These are phyloP conservation scores for Mesembryanthemum crystallinum DNA, from an alignment of 148 eudicot species.

Conservation along the genomic window DNA sequence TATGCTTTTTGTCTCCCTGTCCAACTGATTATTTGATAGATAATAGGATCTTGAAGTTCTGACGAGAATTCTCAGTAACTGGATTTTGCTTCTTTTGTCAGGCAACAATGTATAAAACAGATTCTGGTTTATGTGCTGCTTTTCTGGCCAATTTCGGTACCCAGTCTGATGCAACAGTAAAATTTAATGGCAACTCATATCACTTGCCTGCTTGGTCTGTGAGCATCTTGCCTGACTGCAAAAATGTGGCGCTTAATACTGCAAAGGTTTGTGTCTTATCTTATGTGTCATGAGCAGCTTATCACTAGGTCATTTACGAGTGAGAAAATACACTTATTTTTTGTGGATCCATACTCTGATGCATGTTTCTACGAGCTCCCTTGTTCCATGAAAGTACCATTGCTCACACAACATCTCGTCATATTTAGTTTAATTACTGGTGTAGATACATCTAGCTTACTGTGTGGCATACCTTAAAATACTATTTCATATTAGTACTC, in stretches of 20 bases:
- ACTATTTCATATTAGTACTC: too few species aligned
- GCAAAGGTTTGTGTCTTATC: constrained; percentile 67
- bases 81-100: constrained; percentile 27
- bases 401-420: background rate
- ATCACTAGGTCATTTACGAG: background rate
- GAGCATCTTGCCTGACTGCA: constrained; percentile 99
- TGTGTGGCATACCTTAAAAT: too few species aligned
- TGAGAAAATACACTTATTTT: background rate
- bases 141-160: constrained; percentile 74
- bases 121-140: constrained; percentile 74
- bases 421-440: background rate
- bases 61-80: background rate
- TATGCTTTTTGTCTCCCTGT: background rate
- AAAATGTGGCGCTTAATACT: constrained; percentile 78
- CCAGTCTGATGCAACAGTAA: constrained; percentile 67
- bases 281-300: background rate
- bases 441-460: background rate
- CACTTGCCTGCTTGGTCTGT: constrained; percentile 95
- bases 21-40: background rate
- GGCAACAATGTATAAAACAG: constrained; percentile 75
- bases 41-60: background rate
- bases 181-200: constrained; percentile 74
- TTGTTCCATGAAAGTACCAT: background rate
- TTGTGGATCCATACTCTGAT: background rate
- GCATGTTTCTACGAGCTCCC: background rate